Evolutionary conservation across 2,329 filamentous ascomycete genomes (phyloP), one percentile per base, ranked within the genome.

Genomic region (Curvularia sp.): DNA sequence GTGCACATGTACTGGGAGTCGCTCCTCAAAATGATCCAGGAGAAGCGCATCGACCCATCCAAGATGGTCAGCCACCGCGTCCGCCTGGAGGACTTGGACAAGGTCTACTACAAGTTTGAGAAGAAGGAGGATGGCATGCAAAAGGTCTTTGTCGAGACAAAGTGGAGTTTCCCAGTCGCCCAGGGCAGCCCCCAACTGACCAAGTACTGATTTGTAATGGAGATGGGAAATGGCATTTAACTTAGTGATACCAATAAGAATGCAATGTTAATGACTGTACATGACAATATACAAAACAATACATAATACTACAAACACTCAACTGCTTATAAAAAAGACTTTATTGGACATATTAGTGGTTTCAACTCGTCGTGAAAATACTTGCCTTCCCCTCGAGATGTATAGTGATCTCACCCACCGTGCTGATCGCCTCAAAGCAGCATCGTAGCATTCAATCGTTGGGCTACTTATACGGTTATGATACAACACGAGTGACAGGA

Each of bases 1-100:
- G 91, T 96, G 0, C 91, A 94, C 69, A 86, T 88, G 69, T 95
- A 96, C 79, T 96, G 91, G 92, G 83, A 92, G 24, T 85, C 90
- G 3, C 81, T 96, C n/a, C 81, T 95, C 46, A 79, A 85, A 61
- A 82, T 82, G 73, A 89, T 96, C 61, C 84, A 88, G 68, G 82
- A 81, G 22, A 87, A 87, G 31, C 83, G 88, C 63, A 86, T 96
- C 42, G 87, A 96, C 59, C 90, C 91, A 0, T 77, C 89, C 35
- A 87, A 90, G 73, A 96, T 96, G 91, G 81, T 96, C 1, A 90
- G 88, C 7, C 92, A 96, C 75, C 88, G 92, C 12, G 86, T 92
- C 13, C 68, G 76, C 18, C 70, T 83, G 8, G 80, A 82, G 39
- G 81, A 83, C 54, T 64, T 84, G 18, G 82, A 78, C 63, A 81